Evolutionary conservation across 1,139 yeast genomes (phyloP), one percentile per base, ranked within the genome.

Genomic region (Debaryomyces subglobosus): DNA sequence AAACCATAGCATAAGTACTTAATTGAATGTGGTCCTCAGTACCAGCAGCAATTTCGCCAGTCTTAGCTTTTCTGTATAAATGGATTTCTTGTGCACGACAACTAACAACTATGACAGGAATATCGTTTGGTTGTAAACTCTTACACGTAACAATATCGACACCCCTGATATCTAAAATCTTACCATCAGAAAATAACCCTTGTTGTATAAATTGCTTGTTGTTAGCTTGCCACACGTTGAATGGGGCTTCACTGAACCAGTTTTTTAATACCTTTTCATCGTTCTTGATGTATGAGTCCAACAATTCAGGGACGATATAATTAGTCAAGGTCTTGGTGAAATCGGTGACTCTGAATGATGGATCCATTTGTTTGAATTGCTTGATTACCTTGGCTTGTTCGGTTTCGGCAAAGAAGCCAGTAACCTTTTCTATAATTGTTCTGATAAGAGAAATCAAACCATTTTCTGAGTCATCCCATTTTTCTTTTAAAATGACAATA

Each of bases 211-310:
- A 86, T 64, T 89, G 96, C 70, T 95, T 95, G 65, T 94, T 91
- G 67, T 88, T 90, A 36, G 97, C 96, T 57, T 89, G 84, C 84
- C 96, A 91, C 48, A 95, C 96, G 65, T 94, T 92, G 73, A 76
- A 91, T 34, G 99, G 98, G 29, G 98, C 98, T 71, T 95, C 99
- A 47, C 96, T 87, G 53, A 95, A 81, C 99, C 99, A 95, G 59
- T 77, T 74, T 67, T 92, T 89, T 64, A 95, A 79, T 23, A 86
- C 86, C 46, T 78, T 79, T 55, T 85, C 92, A 60, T 95, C 98
- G 56, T 97, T 97, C 62, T 88, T 88, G 55, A 90, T 90, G 71
- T 91, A 92, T 3, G 99, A 97, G 65, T 95, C 99, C 62, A 95
- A 77, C 39, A 95, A 82, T 69, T 95, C 99, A 8, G 99, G 99